A percentile compares a stretch with the other conserved stretches of the same genome.
phyloP scores from a whole-genome alignment of 331 rosid genomes.

The Pyrus hybrid region DNA sequence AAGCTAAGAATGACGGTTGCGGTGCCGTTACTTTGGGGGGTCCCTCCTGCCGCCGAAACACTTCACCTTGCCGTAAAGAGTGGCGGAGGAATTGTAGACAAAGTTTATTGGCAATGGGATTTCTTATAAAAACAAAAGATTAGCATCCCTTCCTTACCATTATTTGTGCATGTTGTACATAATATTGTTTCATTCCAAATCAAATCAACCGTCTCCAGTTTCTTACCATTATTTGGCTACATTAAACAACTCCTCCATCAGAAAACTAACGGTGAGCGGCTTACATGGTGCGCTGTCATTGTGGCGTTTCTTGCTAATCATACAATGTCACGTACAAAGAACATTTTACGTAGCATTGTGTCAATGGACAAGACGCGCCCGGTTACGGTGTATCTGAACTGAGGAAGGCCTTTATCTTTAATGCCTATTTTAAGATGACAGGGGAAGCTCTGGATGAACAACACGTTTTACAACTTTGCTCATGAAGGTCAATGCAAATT shows the following conservation, averaged over 20 bases:
- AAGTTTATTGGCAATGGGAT: slow-evolving; percentile 94
- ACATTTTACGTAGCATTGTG: no score
- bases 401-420: no score
- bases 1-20: slow-evolving; percentile 97
- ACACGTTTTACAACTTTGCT: neutral
- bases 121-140: slow-evolving; percentile 45
- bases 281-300: no score
- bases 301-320: no score
- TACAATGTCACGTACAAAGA: no score
- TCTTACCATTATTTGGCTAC: neutral
- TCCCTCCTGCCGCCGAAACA: slow-evolving; percentile 92
- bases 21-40: slow-evolving; percentile 96
- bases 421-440: neutral
- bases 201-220: neutral
- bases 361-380: no score
- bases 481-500: neutral
- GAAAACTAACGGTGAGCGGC: no score
- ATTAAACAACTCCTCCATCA: neutral
- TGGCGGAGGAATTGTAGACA: slow-evolving; percentile 98
- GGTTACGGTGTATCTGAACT: no score
- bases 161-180: slow-evolving; percentile 62
- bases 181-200: slow-evolving; percentile 7
- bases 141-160: slow-evolving; percentile 40
- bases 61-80: slow-evolving; percentile 96
- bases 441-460: neutral